Conservation (phyloP, 495 filamentous ascomycete genomes). For the Daldinia childiae region DNA sequence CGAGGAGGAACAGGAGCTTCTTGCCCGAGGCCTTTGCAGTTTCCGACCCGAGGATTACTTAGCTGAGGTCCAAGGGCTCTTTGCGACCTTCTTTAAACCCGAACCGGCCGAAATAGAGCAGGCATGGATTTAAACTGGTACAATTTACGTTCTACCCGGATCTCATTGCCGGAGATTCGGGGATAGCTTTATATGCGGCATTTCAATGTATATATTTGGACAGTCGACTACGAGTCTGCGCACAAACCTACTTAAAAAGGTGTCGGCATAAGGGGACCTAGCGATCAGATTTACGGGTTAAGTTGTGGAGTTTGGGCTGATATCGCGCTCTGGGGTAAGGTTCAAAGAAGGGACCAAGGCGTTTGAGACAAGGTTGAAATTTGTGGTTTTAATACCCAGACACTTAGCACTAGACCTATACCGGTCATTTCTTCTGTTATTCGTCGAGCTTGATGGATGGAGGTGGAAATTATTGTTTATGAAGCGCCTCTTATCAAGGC, state of each 20-base stretch:
- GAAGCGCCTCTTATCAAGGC: constrained; percentile 22
- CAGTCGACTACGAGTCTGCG: constrained; percentile 34
- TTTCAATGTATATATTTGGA: constrained; percentile 50
- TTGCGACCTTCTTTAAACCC: constrained; percentile 53
- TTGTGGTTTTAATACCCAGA: constrained; percentile 36
- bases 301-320: constrained; percentile 36
- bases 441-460: constrained; percentile 5
- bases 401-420: constrained; percentile 29
- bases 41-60: constrained; percentile 87
- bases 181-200: constrained; percentile 22
- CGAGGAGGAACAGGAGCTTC: constrained; percentile 74
- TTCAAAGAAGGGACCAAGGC: constrained; percentile 36
- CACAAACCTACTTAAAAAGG: constrained; percentile 32
- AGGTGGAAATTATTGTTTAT: constrained; percentile 19
- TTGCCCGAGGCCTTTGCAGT: constrained; percentile 72
- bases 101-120: constrained; percentile 30
- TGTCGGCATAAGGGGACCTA: constrained; percentile 29
- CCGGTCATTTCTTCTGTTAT: constrained; percentile 41
- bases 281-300: constrained; percentile 36
- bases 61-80: constrained; percentile 77
- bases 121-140: constrained; percentile 45
- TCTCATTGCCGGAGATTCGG: constrained; percentile 23
- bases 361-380: constrained; percentile 38
- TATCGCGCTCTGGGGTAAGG: constrained; percentile 33
- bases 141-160: constrained; percentile 8